Base-by-base conservation (phyloP, 2,329 filamentous ascomycete genomes). In the Alternaria ventricosa region DNA sequence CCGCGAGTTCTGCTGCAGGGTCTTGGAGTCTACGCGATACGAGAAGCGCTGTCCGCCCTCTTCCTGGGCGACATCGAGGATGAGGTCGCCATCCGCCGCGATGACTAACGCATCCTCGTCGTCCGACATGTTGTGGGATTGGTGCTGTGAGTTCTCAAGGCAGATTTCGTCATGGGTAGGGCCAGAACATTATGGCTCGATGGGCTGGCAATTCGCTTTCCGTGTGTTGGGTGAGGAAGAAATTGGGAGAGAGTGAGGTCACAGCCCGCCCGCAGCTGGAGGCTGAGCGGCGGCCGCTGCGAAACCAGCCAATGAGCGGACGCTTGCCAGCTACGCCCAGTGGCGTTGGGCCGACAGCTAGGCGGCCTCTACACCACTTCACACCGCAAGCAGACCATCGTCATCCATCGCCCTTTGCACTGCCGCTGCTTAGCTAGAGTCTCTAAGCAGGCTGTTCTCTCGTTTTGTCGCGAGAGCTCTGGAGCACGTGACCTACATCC, bases 41-140 rank as follows among this genome's bases (percentile, higher is more conserved):
- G 84, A 81, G 74, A 89, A 81, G 47, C 84, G 84, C 63, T 85
- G 79, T 46, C 78, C 80, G 3, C 85, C 87, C 36, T 87, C 89
- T 65, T 89, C 86, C 72, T 93, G 92, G 8, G 85, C 85, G 36
- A 93, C 85, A 64, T 89, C 85, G 13, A 94, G 84, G 30, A 93
- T 76, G 20, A 93, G 78, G 71, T 93, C 89, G 36, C 91, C 91
- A 15, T 82, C 79, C 5, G 83, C 69, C 22, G 84, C 84, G 54
- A 93, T 85, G 30, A 84, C 80, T 46, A 88, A 76, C 57, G 88
- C 70, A 13, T 68, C 69, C 36, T 71, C 57, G 45, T 71, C 69
- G 56, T 72, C 71, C n/a, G 68, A 63, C 71, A 75, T 76, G 58
- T 63, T 68, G 50, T 63, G 60, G 61, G 44, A 36, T 57, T 23